Evolutionary conservation across 2,329 filamentous ascomycete genomes (phyloP), one percentile per base, ranked within the genome.

Genomic region (Claviceps digitariae): DNA sequence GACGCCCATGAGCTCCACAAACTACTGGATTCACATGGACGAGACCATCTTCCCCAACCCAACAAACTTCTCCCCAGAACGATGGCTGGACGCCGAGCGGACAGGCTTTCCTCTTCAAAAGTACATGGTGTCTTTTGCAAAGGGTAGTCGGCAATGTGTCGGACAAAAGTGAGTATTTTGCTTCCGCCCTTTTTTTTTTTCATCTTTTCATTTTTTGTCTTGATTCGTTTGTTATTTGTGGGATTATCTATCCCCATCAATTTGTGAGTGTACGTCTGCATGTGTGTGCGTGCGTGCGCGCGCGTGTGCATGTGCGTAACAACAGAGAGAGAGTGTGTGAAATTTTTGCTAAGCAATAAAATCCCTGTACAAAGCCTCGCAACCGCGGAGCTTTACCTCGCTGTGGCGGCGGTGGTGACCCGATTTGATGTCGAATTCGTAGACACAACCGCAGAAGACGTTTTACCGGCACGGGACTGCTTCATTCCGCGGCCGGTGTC

Each of bases 1-100:
- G 57, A 61, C 62, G 0, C 65, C 70, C 0, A 62, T 74, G 4
- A 62, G 67, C 27, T 70, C 70, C 66, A 66, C 67, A 2, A 62
- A 63, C 15, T 61, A 65, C 21, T 57, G 56, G 21, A 53, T 64
- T 46, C 59, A 62, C 41, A 60, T 53, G 23, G 59, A 66, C 44
- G 56, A 61, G 17, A 9, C 21, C 1, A 40, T 64, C 1, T 66
- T 59, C 51, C 60, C 61, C 0, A 48, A 56, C 0, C 60, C 63
- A 2, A n/a, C 48, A 4, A 20, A 46, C 15, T 67, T 67, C 23
- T 41, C 55, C 1, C 64, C 64, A 17, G 63, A 64, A 34, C 57
- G 64, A 2, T 67, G 62, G 64, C 29, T 57, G 27, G 41, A 47
- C 4, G 10, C 6, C 41, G 21, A 17, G 15, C 6, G 20, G n/a